These are phyloP conservation scores for Paraphoma sp. DNA, from an alignment of 2,329 filamentous ascomycete species.

Conservation along the genomic window DNA sequence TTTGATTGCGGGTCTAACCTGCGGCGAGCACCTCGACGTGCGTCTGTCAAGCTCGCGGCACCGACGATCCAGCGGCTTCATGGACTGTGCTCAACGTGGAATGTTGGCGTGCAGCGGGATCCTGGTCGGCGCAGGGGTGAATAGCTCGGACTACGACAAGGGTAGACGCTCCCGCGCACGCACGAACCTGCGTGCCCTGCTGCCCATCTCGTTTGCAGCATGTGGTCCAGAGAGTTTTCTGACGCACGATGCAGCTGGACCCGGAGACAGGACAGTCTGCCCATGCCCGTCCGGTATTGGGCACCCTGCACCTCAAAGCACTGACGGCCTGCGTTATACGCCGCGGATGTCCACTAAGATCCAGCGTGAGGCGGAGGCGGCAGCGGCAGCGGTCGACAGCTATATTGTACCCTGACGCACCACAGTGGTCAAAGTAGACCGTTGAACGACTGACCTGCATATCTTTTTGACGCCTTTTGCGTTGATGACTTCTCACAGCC, in stretches of 20 bases:
- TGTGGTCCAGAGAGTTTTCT: constrained; percentile 42
- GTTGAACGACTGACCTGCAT: constrained; percentile 40
- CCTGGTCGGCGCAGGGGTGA: constrained; percentile 29
- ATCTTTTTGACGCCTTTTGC: constrained; percentile 29
- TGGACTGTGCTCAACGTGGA: constrained; percentile 46
- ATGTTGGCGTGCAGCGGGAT: constrained; percentile 38
- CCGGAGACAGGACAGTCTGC: constrained; percentile 38
- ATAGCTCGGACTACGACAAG: constrained; percentile 35
- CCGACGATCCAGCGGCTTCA: constrained; percentile 42
- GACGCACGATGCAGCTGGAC: constrained; percentile 44
- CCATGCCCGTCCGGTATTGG: constrained; percentile 43
- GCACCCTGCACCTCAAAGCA: constrained; percentile 42
- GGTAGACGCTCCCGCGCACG: constrained; percentile 27
- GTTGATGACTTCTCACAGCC: constrained; percentile 36
- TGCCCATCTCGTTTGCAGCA: constrained; percentile 45
- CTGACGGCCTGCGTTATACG: constrained; percentile 42
- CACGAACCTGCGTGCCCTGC: constrained; percentile 32
- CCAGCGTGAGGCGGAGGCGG: constrained; percentile 28
- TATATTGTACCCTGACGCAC: constrained; percentile 48
- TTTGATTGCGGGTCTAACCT: constrained; percentile 45
- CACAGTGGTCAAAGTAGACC: constrained; percentile 37
- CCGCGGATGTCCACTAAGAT: constrained; percentile 41
- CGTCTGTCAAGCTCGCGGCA: constrained; percentile 44
- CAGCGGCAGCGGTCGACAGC: constrained; percentile 39
- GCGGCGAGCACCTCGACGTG: constrained; percentile 40